Base-by-base conservation (phyloP, 257 asterid genomes). In the Echites panduratus region DNA sequence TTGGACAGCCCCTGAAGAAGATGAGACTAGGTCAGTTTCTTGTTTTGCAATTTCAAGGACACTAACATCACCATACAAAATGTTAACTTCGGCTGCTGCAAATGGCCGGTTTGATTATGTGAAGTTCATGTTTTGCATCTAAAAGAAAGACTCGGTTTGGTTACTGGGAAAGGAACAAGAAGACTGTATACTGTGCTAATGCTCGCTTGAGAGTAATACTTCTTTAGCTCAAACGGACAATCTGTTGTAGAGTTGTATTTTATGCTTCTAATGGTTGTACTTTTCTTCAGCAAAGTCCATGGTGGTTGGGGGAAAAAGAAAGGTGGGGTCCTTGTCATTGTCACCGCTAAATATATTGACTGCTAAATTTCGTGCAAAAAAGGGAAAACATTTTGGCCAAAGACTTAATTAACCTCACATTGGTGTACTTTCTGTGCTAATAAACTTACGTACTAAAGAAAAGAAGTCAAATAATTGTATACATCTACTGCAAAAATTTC, bases 21-120 rank as follows among this genome's bases (percentile, higher is more conserved):
- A 90, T 90, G 96, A 86, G 88, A 76, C 77, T 78, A 47, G 96
- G 96, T 88, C 73, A 81, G 88, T 77, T 75, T 5, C 7, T 27
- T 20, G 11, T 53, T 9, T 32, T 47, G 48, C 14, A n/a, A 12
- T 41, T 27, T 5, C 66, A 54, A 1, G 0, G 13, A 0, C 2
- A 9, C 57, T 14, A 1, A 10, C 13, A 17, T 43, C 35, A 32
- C 0, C 14, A 9, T 7, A 22, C 32, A 7, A 14, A 2, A 20
- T 68, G 63, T 29, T 45, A 43, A 4, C 29, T 35, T 40, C 9
- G 35, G 7, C 29, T 66, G 20, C 45, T 77, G 8, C 26, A 16
- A 32, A 4, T 20, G n/a, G 27, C 69, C 32, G 72, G 63, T 48
- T 44, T 77, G 24, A 26, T 22, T n/a, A 16, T 38, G 26, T 62